Conservation (phyloP, 2,329 filamentous ascomycete species). For the Paecilomyces dactylethromorphus region DNA sequence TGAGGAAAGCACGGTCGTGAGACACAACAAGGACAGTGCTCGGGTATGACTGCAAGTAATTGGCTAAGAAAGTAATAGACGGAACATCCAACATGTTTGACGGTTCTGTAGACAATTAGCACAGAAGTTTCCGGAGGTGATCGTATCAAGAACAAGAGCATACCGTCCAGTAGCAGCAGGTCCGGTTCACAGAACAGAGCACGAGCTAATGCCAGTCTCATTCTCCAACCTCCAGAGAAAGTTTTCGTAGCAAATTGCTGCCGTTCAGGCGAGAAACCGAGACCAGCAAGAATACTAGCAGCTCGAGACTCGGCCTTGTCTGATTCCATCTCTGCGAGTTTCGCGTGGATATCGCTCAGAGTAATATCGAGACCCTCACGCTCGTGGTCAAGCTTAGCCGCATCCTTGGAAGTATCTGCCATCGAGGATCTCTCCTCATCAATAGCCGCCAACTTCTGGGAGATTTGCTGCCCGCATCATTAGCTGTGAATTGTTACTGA, state of each 20-base stretch:
- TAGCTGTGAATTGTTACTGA: background rate
- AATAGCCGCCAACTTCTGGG: slow-evolving; percentile 64
- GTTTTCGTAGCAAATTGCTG: slow-evolving; percentile 93
- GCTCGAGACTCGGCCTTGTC: slow-evolving; percentile 96
- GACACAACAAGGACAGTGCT: slow-evolving; percentile 94
- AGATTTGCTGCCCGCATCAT: slow-evolving; percentile 57
- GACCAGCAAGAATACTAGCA: slow-evolving; percentile 90
- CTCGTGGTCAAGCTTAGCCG: slow-evolving; percentile 74
- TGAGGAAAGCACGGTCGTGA: slow-evolving; percentile 97
- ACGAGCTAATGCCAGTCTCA: slow-evolving; percentile 90
- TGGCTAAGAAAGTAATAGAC: slow-evolving; percentile 96
- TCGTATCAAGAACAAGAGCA: slow-evolving; percentile 10
- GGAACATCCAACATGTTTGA: slow-evolving; percentile 99
- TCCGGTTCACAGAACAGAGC: slow-evolving; percentile 98
- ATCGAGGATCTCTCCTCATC: slow-evolving; percentile 70
- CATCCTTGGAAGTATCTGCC: slow-evolving; percentile 89
- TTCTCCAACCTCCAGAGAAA: slow-evolving; percentile 99
- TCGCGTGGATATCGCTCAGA: slow-evolving; percentile 81
- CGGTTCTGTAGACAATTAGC: slow-evolving; percentile 57
- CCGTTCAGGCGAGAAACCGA: slow-evolving; percentile 89
- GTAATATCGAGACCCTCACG: slow-evolving; percentile 86
- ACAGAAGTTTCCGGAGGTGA: background rate
- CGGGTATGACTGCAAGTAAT: slow-evolving; percentile 89
- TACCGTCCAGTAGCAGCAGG: slow-evolving; percentile 77
- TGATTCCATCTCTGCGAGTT: slow-evolving; percentile 96